Evolutionary conservation across 1,139 yeast species (phyloP), one percentile per base, ranked within the genome.

Genomic region (Candida albicans): DNA sequence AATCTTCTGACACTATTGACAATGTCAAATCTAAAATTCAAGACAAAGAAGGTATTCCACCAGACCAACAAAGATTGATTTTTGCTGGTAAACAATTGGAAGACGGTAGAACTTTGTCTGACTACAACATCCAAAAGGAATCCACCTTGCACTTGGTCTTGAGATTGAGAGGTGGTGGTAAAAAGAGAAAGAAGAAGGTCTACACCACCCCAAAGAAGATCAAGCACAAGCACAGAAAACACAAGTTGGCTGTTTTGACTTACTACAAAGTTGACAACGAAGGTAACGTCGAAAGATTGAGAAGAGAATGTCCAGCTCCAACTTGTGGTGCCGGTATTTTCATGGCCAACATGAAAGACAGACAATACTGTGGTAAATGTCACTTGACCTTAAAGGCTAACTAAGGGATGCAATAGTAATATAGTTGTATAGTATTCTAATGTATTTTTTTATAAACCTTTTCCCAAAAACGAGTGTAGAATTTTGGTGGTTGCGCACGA

Each of bases 191-290:
- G 90, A 90, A 90, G 91, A 95, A 95, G 96, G 97, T 90, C 73
- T 95, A 93, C 93, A 91, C 98, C 82, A 93, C 99, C 73, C 99
- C 99, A 84, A 93, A 93, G 93, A 93, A 91, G 87, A 88, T 93
- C 81, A 89, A 81, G 82, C 98, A 93, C 95, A 90, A 89, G 87
- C 96, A 89, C 87, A 93, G 89, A 89, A 91, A 91, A 84, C 87
- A 87, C 80, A 93, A 93, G 87, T 84, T 93, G 72, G 98, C 98
- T 77, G 97, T 93, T 75, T 88, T 93, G 77, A 90, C 95, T 71
- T 93, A 91, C 95, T 95, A 91, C 91, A 91, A 91, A 84, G 98
- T 93, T 67, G 96, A 90, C 76, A 87, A 85, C 71, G 99, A 95
- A 67, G 99, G 99, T 68, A 87, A 90, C 75, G 96, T 93, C 68